Evolutionary conservation across 352 stramenopile genomes (phyloP).

Genomic region (Peronospora belbahrii): DNA sequence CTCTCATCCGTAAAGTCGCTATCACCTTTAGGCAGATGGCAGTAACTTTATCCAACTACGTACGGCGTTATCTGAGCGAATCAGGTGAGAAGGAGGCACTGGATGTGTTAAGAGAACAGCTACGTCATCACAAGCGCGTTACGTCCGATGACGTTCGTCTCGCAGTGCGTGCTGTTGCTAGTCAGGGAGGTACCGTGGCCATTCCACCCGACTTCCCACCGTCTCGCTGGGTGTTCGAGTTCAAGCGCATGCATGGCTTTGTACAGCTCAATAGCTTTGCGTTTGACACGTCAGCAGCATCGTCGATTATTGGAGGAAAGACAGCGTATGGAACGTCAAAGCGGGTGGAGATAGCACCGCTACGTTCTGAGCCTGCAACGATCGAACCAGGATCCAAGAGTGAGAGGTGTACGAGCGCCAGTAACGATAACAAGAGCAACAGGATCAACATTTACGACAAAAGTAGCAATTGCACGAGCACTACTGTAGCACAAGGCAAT

Average conservation of each 20-base stretch:
- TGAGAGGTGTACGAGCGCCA: not conserved
- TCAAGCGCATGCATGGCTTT: conserved; percentile 47
- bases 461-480: not conserved
- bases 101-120: conserved; percentile 32
- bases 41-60: not conserved
- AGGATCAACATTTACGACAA: not conserved
- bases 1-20: not conserved
- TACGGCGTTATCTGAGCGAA: conserved; percentile 4
- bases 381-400: not conserved
- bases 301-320: not conserved
- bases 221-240: conserved; percentile 39
- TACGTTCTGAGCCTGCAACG: not conserved
- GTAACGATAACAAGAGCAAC: not conserved
- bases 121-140: conserved; percentile 31
- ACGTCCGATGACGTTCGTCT: conserved; percentile 48
- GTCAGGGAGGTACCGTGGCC: conserved; percentile 20
- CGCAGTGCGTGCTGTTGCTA: conserved; percentile 38
- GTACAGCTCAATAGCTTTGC: conserved; percentile 24
- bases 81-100: conserved; percentile 11
- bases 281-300: not conserved
- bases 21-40: not conserved
- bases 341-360: conserved; percentile 7
- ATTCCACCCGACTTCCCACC: conserved; percentile 42
- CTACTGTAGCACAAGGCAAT: not conserved
- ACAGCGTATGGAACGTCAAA: conserved; percentile 1